These are phyloP conservation scores for Cystofilobasidium ferigula DNA, from an alignment of 768 basidiomycete species.

Conservation along the genomic window DNA sequence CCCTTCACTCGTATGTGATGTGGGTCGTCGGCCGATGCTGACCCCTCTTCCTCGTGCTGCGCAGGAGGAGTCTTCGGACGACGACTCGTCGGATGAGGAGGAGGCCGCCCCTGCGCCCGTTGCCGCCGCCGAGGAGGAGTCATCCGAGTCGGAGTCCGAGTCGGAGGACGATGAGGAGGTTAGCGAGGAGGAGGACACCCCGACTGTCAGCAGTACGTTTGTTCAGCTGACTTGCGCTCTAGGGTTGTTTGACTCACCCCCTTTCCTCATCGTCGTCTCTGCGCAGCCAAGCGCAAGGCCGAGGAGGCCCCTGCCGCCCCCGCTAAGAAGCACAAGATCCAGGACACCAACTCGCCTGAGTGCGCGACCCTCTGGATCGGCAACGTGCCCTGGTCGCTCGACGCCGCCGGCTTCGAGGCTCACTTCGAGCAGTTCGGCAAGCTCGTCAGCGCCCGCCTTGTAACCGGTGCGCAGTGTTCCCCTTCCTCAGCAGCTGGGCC, in stretches of 20 bases:
- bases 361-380: constrained; percentile 59
- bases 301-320: constrained; percentile 34
- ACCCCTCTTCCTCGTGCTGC: neutral
- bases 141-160: neutral
- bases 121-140: neutral
- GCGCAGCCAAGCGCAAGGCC: constrained; percentile 68
- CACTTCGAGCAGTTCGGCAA: neutral
- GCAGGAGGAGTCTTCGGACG: constrained; percentile 18
- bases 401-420: neutral
- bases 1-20: neutral
- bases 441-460: constrained; percentile 61
- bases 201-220: neutral
- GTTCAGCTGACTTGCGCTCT: too few species aligned
- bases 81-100: constrained; percentile 27
- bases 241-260: too few species aligned
- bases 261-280: constrained; percentile 14
- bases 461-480: constrained; percentile 84
- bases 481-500: constrained; percentile 79
- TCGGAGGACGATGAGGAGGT: neutral
- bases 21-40: neutral
- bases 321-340: constrained; percentile 55
- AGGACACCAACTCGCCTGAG: constrained; percentile 44
- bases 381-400: constrained; percentile 1
- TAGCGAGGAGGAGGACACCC: constrained; percentile 7
- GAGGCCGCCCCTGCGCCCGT: constrained; percentile 7